phyloP scores from a whole-genome alignment of 148 eudicot species.

The Mesembryanthemum crystallinum region DNA sequence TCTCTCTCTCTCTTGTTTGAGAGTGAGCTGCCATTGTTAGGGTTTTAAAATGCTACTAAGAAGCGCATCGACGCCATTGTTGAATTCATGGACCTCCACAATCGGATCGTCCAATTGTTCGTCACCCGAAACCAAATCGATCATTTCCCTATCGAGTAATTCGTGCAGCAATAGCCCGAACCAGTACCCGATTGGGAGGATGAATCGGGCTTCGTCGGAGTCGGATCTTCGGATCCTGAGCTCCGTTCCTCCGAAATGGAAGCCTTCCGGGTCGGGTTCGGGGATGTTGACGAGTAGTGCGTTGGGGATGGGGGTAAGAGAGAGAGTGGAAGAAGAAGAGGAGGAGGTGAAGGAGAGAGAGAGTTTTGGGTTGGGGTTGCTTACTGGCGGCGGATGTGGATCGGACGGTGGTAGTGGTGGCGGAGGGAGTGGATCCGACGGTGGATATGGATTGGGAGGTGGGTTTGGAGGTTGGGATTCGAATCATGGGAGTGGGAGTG shows the following conservation, averaged over 20 bases:
- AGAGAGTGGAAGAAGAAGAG: conserved; percentile 13
- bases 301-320: conserved; percentile 25
- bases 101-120: conserved; percentile 14
- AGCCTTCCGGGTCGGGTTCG: conserved; percentile 9
- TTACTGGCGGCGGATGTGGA: conserved; percentile 14
- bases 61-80: conserved; percentile 49
- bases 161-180: not conserved
- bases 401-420: conserved; percentile 20
- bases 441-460: conserved; percentile 22
- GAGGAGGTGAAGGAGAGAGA: conserved; percentile 24
- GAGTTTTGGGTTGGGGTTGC: not conserved
- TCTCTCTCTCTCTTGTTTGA: not conserved
- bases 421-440: conserved; percentile 8
- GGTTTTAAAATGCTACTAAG: conserved; percentile 41
- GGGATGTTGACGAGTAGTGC: conserved; percentile 20
- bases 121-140: conserved; percentile 9
- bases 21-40: not conserved
- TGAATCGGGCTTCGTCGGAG: conserved; percentile 40
- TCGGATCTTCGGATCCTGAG: conserved; percentile 34
- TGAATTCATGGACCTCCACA: conserved; percentile 34
- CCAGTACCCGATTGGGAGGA: not conserved
- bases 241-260: conserved; percentile 12
- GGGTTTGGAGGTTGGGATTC: conserved; percentile 30
- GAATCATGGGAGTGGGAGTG: conserved; percentile 19
- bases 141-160: not conserved